These are phyloP conservation scores for Yamadazyma sp. DNA, from an alignment of 805 yeast species.

Conservation along the genomic window DNA sequence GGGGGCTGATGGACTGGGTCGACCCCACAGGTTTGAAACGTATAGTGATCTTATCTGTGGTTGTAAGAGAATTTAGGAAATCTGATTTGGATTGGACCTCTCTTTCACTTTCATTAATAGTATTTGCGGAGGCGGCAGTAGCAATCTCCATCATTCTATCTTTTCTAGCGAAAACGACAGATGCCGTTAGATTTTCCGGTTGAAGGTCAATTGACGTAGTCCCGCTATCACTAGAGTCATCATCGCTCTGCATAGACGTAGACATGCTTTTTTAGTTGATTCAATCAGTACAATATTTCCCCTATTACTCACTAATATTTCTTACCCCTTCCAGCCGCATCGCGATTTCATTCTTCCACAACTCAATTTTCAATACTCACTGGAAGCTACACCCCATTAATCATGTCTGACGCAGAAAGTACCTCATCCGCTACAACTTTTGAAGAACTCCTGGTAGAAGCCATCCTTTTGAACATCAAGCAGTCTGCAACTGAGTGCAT, in stretches of 20 bases:
- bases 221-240: conserved; percentile 3
- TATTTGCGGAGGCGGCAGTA: background rate
- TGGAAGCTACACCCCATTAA: background rate
- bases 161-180: conserved; percentile 1
- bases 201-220: background rate
- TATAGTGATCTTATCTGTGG: conserved; percentile 36
- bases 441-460: conserved; percentile 25
- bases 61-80: background rate
- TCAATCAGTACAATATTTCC: no score
- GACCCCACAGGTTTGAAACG: conserved; percentile 65
- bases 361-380: background rate
- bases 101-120: background rate
- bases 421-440: conserved; percentile 20
- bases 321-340: no score
- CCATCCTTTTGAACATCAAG: conserved; percentile 27
- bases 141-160: no score
- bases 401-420: conserved; percentile 23
- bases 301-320: no score
- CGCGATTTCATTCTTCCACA: no score
- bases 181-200: conserved; percentile 2
- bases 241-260: conserved; percentile 9
- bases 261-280: no score
- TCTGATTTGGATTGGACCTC: background rate
- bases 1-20: conserved; percentile 49
- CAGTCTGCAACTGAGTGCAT: conserved; percentile 35